phyloP scores from a whole-genome alignment of 495 filamentous ascomycete genomes.

The Aspergillus cavernicola region DNA sequence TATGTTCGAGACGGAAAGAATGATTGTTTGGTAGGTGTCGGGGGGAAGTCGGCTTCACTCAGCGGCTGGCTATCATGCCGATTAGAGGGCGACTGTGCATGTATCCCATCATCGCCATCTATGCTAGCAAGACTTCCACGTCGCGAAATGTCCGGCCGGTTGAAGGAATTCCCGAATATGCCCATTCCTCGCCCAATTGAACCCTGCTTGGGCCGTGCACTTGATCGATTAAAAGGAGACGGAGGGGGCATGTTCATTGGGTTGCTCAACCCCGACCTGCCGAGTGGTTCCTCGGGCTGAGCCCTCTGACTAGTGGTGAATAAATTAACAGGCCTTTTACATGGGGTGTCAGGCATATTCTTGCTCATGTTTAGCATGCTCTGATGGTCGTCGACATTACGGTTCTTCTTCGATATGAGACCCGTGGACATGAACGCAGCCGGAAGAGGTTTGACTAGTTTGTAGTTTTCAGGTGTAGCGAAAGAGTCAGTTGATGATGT shows the following conservation, averaged over 20 bases:
- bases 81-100: conserved; percentile 53
- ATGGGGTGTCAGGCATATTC: conserved; percentile 88
- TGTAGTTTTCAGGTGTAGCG: conserved; percentile 81
- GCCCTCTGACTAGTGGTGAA: conserved; percentile 59
- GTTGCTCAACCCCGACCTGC: conserved; percentile 49
- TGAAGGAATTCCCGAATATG: conserved; percentile 62
- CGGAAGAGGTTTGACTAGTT: conserved; percentile 74
- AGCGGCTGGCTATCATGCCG: conserved; percentile 57
- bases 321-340: conserved; percentile 71
- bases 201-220: conserved; percentile 43
- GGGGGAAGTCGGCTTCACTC: conserved; percentile 72
- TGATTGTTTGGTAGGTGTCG: conserved; percentile 84
- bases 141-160: conserved; percentile 49
- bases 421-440: conserved; percentile 93
- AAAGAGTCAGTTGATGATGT: conserved; percentile 52
- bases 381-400: conserved; percentile 52
- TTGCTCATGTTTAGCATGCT: conserved; percentile 41
- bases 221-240: conserved; percentile 57
- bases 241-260: conserved; percentile 63
- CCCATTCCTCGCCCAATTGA: conserved; percentile 64
- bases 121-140: conserved; percentile 73
- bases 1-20: conserved; percentile 44
- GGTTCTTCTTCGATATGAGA: conserved; percentile 81
- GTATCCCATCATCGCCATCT: conserved; percentile 64
- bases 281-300: conserved; percentile 51